Base-by-base conservation (phyloP, 345 rosid genomes). In the Hevea brasiliensis region DNA sequence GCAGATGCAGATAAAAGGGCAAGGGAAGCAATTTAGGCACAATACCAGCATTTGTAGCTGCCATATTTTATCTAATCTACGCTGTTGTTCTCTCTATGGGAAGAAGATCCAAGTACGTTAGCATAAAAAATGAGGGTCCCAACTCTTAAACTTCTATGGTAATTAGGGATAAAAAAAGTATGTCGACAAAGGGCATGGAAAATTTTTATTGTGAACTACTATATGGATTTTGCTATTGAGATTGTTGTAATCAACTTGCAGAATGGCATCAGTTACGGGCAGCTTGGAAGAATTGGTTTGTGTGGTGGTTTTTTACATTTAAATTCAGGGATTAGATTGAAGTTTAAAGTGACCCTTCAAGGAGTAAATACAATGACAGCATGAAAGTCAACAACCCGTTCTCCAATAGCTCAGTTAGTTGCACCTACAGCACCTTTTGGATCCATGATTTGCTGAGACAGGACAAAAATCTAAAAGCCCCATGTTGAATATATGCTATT, bases 171-270 rank as follows among this genome's bases (percentile, higher is more conserved):
- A 59, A 8, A 29, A 14, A 3, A 27, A 29, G 29, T 57, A 59
- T 29, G 21, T 15, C 3, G 56, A 51, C 56, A 51, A 5, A 51
- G 45, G 29, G n/a, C n/a, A n/a, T n/a, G n/a, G n/a, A n/a, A n/a
- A n/a, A n/a, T n/a, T n/a, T n/a, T n/a, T n/a, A n/a, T n/a, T n/a
- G n/a, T n/a, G n/a, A 58, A 58, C 24, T 32, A 9, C 29, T 58
- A 58, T 58, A 26, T 27, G 62, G 8, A 1, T 58, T 58, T 4
- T 58, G 18, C 26, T 32, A 10, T 0, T 58, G 13, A 12, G 37
- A 58, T n/a, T n/a, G n/a, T 24, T 58, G 62, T 27, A 58, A 58
- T 23, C 14, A 58, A 17, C 62, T 58, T 24, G 62, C 62, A 58
- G 62, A 58, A 58, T 58, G 14, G 37, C 61, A 57, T 57, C 24